Evolutionary conservation across 805 yeast species (phyloP), one percentile per base, ranked within the genome.

Genomic region (Saccharomycopsis guyanensis): DNA sequence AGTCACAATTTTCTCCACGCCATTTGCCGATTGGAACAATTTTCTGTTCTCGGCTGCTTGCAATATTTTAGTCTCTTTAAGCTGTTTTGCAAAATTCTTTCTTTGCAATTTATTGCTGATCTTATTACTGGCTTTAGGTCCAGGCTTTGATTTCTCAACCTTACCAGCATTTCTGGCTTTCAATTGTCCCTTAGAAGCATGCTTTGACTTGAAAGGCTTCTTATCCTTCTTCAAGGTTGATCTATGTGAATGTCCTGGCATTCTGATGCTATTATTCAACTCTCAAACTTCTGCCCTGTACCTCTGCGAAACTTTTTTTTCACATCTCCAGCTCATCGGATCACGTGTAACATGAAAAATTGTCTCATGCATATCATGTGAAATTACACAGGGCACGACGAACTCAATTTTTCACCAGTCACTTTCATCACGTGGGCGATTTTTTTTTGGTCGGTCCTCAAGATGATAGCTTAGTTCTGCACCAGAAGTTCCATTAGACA

Each of bases 181-280:
- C 57, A 91, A 64, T 31, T 88, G 77, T 50, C 96, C 84, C 60
- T 93, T 93, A 12, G 95, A 77, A 18, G 96, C 76, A 69, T 93
- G 98, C 60, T 81, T 84, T 2, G 95, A 77, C 62, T 93, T 94
- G 73, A 87, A 94, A 7, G 89, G 75, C 67, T 93, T 93, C 58
- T 91, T 95, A 40, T 80, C 80, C 59, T 80, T 81, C 64, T 87
- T 91, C 38, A 86, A 66, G 3, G 95, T 78, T 10, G 91, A 72
- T 61, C 97, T 76, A 62, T 93, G 97, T 5, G 87, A 76, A 62
- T 82, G 84, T 53, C 59, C 85, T 39, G 83, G 86, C 83, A 80
- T 78, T 10, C 20, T 33, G 5, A 15, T 6, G 7, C 5, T 8
- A 15, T 33, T 12, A 5, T 8, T 8, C 10, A 8, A 10, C 20